Percentiles rank a stretch among this genome's conserved stretches.
Evolutionary conservation across 139 green algal species (phyloP).

Genomic region (Chlorella sp.): DNA sequence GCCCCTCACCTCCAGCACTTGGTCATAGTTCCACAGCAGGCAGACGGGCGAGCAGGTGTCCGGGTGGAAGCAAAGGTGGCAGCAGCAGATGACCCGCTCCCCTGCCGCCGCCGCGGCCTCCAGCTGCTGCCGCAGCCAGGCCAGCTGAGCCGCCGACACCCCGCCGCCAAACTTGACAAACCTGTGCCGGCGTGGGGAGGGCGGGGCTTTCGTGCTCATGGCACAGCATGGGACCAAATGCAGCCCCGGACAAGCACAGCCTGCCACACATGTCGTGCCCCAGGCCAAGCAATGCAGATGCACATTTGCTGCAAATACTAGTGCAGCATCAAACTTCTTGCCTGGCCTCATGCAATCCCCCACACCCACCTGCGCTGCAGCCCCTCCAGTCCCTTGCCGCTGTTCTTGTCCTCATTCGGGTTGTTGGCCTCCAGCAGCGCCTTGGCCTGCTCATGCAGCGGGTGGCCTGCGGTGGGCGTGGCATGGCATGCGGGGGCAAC

Average conservation of each 20-base stretch:
- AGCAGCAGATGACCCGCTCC: conserved; percentile 63
- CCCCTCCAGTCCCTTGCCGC: conserved; percentile 63
- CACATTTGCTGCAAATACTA: conserved; percentile 45
- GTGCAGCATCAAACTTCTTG: not conserved
- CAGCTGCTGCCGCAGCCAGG: conserved; percentile 72
- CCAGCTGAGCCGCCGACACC: conserved; percentile 70
- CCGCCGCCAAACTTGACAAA: conserved; percentile 91
- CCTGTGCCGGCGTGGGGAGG: not conserved
- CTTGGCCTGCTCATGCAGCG: conserved; percentile 60
- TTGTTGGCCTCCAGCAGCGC: conserved; percentile 63
- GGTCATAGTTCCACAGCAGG: conserved; percentile 81
- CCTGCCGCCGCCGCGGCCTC: conserved; percentile 13
- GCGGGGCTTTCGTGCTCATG: no score
- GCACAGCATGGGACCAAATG: not conserved
- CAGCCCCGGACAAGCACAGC: no score
- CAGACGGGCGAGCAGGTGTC: conserved; percentile 56
- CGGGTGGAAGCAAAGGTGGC: conserved; percentile 61
- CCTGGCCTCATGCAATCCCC: not conserved
- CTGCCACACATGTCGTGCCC: not conserved
- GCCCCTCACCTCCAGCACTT: conserved; percentile 47
- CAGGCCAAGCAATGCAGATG: no score
- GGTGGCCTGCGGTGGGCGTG: conserved; percentile 42
- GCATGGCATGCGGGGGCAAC: no score
- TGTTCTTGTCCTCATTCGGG: conserved; percentile 81
- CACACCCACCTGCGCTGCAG: conserved; percentile 43